Evolutionary conservation across 2,329 filamentous ascomycete genomes (phyloP).

Genomic region (Geosmithia flava): DNA sequence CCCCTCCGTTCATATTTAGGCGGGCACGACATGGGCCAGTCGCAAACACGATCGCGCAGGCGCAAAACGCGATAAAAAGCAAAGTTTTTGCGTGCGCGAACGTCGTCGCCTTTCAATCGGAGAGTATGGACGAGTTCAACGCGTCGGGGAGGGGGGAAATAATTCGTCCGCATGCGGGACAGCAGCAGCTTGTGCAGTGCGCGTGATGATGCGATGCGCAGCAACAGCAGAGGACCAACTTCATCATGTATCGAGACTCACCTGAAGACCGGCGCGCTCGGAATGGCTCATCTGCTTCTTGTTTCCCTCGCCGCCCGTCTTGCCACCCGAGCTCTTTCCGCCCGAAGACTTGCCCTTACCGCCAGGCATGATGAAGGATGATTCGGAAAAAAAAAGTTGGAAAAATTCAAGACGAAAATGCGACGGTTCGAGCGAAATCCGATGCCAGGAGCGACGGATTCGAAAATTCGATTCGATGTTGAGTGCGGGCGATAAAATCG

Average conservation of each 20-base stretch:
- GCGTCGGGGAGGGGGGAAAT: neutral
- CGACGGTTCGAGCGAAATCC: neutral
- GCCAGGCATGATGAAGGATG: constrained; percentile 48
- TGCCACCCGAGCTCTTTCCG: constrained; percentile 78
- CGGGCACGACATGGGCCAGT: neutral
- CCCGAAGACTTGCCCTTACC: constrained; percentile 91
- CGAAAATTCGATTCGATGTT: neutral
- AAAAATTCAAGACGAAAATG: neutral
- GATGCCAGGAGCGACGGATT: neutral
- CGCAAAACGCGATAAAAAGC: neutral
- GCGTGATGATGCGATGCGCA: neutral
- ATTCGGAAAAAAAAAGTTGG: constrained; percentile 3
- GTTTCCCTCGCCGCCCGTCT: constrained; percentile 51
- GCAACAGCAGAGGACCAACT: neutral
- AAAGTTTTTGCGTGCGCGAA: no score
- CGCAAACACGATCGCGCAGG: neutral
- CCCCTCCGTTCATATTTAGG: neutral
- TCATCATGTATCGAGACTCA: constrained; percentile 35
- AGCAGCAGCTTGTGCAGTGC: neutral
- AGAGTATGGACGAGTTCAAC: neutral
- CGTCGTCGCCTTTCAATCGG: neutral
- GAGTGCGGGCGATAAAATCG: neutral
- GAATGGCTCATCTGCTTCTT: constrained; percentile 95
- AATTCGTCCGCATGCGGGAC: neutral
- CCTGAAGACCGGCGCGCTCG: constrained; percentile 88